Evolutionary conservation across 371 early-diverging fungal genomes (phyloP).

Genomic region (Amoeboaphelidium protococcarum): DNA sequence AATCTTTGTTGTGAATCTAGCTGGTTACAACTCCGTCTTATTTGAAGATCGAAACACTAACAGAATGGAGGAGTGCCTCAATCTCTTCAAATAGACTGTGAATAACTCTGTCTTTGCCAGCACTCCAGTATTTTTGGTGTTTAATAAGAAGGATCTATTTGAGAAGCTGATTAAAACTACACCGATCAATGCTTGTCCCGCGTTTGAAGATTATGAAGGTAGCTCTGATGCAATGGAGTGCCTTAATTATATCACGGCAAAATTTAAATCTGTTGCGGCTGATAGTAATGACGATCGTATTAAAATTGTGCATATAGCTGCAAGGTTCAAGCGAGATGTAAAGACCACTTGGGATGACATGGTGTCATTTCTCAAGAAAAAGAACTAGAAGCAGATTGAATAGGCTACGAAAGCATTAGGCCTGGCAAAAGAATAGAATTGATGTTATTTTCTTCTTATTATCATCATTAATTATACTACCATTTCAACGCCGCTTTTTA

Average conservation of each 20-base stretch:
- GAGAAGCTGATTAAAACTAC: slow-evolving; percentile 3
- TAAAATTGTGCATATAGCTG: slow-evolving; percentile 5
- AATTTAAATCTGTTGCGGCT: neutral
- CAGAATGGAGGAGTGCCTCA: slow-evolving; percentile 1
- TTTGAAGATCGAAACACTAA: slow-evolving; percentile 5
- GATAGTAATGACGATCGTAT: slow-evolving; percentile 2
- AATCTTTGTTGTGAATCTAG: slow-evolving; percentile 4
- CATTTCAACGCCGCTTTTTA: too few relatives aligned
- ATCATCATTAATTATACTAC: too few relatives aligned
- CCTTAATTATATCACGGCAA: neutral
- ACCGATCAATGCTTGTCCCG: slow-evolving; percentile 3
- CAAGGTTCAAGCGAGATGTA: slow-evolving; percentile 5
- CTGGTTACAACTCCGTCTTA: slow-evolving; percentile 5
- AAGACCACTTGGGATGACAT: slow-evolving; percentile 6
- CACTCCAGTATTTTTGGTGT: slow-evolving; percentile 1
- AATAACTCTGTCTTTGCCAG: neutral
- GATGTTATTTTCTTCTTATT: too few relatives aligned
- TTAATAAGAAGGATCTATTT: slow-evolving; percentile 7
- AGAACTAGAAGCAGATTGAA: slow-evolving; percentile 4
- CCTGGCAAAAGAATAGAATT: too few relatives aligned
- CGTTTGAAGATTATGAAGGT: slow-evolving; percentile 4
- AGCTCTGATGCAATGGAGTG: neutral
- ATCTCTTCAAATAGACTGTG: slow-evolving; percentile 1
- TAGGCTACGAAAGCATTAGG: slow-evolving; percentile 4
- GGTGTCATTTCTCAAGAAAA: slow-evolving; percentile 1